phyloP scores from a whole-genome alignment of 75 land plant genomes.

The Larix kaempferi region DNA sequence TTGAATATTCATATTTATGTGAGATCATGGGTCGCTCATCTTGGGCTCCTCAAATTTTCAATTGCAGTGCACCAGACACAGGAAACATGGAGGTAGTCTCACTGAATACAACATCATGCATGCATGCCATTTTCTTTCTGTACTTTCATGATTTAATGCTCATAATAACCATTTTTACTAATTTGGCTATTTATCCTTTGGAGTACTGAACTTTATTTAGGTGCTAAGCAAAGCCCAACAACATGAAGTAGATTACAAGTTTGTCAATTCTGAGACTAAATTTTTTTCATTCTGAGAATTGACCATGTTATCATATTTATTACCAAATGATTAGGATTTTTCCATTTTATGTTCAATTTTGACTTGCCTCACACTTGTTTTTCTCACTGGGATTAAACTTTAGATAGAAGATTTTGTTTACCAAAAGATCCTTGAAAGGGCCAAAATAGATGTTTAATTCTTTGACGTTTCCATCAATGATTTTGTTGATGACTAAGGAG shows the following conservation, averaged over 20 bases:
- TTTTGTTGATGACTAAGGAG: neutral
- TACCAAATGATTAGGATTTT: neutral
- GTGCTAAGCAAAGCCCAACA: neutral
- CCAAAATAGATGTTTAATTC: neutral
- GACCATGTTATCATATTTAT: neutral
- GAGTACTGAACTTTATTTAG: neutral
- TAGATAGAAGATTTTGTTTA: neutral
- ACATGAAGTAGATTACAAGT: neutral
- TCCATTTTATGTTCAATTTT: neutral
- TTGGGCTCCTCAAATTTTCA: conserved; percentile 94
- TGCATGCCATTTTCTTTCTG: neutral
- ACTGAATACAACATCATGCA: too few species aligned
- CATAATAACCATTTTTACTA: too few species aligned
- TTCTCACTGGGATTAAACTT: neutral
- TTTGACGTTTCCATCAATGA: neutral
- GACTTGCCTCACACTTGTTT: neutral
- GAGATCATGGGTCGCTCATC: conserved; percentile 93
- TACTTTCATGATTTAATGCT: neutral
- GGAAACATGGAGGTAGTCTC: conserved; percentile 96
- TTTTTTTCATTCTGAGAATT: neutral
- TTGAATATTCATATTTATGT: conserved; percentile 94
- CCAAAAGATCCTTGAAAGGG: neutral
- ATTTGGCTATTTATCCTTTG: neutral
- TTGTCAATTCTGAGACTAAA: neutral
- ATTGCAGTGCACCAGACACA: conserved; percentile 94